Percentiles rank a stretch among this genome's conserved stretches.
Evolutionary conservation across 1,139 yeast species (phyloP).

Genomic region (Pichia sp.): DNA sequence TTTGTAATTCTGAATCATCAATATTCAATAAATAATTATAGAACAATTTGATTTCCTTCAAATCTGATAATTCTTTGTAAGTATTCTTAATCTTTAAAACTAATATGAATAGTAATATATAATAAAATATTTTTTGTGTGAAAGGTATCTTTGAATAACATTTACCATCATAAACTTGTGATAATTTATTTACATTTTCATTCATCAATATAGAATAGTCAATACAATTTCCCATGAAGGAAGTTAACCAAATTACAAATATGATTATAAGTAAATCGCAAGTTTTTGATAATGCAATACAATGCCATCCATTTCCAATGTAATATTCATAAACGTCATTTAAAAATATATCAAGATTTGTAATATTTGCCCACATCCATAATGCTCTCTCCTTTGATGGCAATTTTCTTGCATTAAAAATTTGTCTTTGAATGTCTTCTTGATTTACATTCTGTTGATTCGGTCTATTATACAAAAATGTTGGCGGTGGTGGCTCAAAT

Average conservation of each 20-base stretch:
- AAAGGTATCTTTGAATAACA: conserved; percentile 52
- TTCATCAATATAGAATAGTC: conserved; percentile 40
- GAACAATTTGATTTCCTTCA: conserved; percentile 59
- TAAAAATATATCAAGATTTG: conserved; percentile 79
- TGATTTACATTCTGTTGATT: background rate
- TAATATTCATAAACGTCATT: conserved; percentile 80
- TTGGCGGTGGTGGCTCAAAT: conserved; percentile 13
- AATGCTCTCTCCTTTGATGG: conserved; percentile 71
- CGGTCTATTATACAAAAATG: conserved; percentile 12
- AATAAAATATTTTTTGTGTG: conserved; percentile 49
- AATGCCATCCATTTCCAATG: conserved; percentile 74
- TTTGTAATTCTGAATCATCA: conserved; percentile 76
- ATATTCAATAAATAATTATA: conserved; percentile 63
- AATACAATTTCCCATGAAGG: conserved; percentile 78
- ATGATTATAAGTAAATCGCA: conserved; percentile 67
- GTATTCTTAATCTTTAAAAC: conserved; percentile 55
- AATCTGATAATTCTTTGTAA: conserved; percentile 44
- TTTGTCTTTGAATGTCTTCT: conserved; percentile 3
- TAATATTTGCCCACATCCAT: conserved; percentile 95
- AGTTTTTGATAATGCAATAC: conserved; percentile 59
- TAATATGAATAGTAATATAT: conserved; percentile 57
- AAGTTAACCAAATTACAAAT: conserved; percentile 71
- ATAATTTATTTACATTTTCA: conserved; percentile 21
- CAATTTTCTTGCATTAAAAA: conserved; percentile 13
- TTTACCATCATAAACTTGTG: conserved; percentile 48